Evolutionary conservation across 768 basidiomycete species (phyloP).

Genomic region (Xerocomus brunneocitrinus): DNA sequence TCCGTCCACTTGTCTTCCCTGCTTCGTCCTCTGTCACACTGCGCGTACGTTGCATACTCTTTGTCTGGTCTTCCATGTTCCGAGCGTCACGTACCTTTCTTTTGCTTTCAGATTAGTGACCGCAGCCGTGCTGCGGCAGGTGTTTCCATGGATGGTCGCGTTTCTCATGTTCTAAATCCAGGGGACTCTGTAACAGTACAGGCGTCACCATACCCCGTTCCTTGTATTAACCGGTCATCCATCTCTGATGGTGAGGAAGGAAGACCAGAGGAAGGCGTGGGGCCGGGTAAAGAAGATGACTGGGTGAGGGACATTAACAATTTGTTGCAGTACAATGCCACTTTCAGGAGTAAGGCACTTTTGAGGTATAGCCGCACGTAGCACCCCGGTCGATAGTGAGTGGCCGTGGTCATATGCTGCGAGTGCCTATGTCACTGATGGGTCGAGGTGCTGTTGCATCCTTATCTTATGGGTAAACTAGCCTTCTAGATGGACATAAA

Average conservation of each 20-base stretch:
- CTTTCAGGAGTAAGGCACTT: constrained; percentile 87
- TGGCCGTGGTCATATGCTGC: neutral
- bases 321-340: constrained; percentile 89
- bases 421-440: neutral
- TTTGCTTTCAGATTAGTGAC: constrained; percentile 63
- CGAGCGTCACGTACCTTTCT: constrained; percentile 1
- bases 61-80: neutral
- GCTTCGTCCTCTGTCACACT: constrained; percentile 71
- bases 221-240: constrained; percentile 86
- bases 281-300: constrained; percentile 81
- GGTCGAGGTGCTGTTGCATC: neutral
- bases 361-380: constrained; percentile 60
- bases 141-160: constrained; percentile 90
- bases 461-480: neutral
- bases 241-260: constrained; percentile 49
- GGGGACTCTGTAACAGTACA: constrained; percentile 84
- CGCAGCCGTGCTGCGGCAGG: constrained; percentile 83
- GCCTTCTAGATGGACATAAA: constrained; percentile 3
- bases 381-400: constrained; percentile 9
- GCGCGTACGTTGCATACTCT: constrained; percentile 45
- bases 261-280: constrained; percentile 57
- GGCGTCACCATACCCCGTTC: constrained; percentile 85
- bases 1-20: constrained; percentile 88
- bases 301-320: constrained; percentile 99
- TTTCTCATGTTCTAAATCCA: constrained; percentile 74